Conservation (phyloP, 1,284 basidiomycete genomes). For the Singerocomus inundabilis region DNA sequence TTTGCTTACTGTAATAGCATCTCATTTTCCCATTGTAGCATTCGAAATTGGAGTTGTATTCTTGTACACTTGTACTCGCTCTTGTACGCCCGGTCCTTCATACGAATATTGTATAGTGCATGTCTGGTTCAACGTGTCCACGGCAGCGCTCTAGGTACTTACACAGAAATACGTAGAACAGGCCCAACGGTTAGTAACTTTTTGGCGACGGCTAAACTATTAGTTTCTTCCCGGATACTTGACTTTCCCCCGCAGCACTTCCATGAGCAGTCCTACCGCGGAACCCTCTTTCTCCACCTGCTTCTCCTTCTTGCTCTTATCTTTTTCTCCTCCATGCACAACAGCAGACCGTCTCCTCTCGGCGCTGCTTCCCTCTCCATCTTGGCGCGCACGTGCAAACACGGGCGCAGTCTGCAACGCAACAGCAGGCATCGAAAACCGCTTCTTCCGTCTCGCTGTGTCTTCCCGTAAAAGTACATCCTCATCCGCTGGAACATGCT, state of each 20-base stretch:
- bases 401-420: conserved; percentile 72
- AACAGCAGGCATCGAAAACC: conserved; percentile 72
- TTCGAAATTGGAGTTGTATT: neutral
- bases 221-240: conserved; percentile 26
- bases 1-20: neutral
- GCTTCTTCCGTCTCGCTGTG: conserved; percentile 59
- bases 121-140: neutral
- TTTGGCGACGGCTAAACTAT: neutral
- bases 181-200: neutral
- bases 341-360: conserved; percentile 23
- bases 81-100: neutral
- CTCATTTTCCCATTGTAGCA: neutral
- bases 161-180: neutral
- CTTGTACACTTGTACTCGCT: neutral
- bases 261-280: conserved; percentile 32
- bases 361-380: conserved; percentile 9
- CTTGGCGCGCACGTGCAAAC: conserved; percentile 48
- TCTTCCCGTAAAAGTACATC: conserved; percentile 41
- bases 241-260: conserved; percentile 26
- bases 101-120: conserved; percentile 7
- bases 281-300: conserved; percentile 30
- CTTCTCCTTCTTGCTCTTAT: conserved; percentile 28
- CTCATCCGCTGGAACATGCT: conserved; percentile 8
- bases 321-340: conserved; percentile 21
- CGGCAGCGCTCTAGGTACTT: neutral